A percentile compares a stretch with the other conserved stretches of the same genome.
Evolutionary conservation across 257 asterid genomes (phyloP).

Genomic region (Solanum clarkiae): DNA sequence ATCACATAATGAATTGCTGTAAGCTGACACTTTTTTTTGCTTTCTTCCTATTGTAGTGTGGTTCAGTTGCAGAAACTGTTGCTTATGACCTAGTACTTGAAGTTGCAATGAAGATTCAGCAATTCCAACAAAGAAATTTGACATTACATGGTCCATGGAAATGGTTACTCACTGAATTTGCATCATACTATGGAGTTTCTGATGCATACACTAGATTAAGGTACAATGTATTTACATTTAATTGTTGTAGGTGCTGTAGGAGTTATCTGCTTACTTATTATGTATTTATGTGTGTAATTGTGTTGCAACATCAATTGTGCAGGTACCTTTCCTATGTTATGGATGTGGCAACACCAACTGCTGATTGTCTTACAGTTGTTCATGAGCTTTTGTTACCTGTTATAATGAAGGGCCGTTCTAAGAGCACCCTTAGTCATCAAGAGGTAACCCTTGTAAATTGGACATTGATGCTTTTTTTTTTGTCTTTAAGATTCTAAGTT

Average conservation of each 20-base stretch:
- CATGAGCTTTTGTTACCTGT: conserved; percentile 28
- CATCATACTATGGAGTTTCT: conserved; percentile 43
- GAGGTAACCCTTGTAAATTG: conserved; percentile 19
- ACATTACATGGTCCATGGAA: conserved; percentile 40
- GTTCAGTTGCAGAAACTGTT: conserved; percentile 47
- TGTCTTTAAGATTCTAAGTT: not conserved
- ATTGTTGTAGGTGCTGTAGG: not conserved
- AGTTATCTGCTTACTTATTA: not conserved
- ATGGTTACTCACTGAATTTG: conserved; percentile 41
- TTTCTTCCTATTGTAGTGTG: conserved; percentile 20
- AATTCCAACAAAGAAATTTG: conserved; percentile 35
- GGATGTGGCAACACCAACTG: conserved; percentile 54
- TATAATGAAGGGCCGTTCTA: conserved; percentile 31
- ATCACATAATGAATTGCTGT: not conserved
- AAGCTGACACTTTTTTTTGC: conserved; percentile 1
- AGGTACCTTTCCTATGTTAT: conserved; percentile 48
- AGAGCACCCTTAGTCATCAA: conserved; percentile 37
- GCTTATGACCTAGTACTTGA: conserved; percentile 42
- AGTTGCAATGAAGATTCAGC: conserved; percentile 38
- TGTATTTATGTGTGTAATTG: not conserved
- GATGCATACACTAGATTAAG: conserved; percentile 44
- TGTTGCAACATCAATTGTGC: conserved; percentile 3
- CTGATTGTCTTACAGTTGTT: conserved; percentile 33
- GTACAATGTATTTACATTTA: not conserved
- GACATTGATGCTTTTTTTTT: not conserved